phyloP scores from a whole-genome alignment of 768 basidiomycete genomes.

The Xerocomus spinulosus region DNA sequence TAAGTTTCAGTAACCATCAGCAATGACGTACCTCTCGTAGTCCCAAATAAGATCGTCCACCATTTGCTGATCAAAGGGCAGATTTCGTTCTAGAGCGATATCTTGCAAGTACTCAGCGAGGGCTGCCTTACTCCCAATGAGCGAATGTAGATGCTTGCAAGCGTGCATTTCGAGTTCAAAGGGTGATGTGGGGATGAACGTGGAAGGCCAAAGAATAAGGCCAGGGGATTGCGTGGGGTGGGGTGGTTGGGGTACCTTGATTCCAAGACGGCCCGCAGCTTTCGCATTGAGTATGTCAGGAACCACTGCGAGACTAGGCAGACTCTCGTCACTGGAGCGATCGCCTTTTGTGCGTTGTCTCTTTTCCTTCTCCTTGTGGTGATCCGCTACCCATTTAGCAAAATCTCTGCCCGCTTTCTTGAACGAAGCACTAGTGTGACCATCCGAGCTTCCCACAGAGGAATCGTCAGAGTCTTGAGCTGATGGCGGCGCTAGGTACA shows the following conservation, averaged over 20 bases:
- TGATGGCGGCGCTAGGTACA: constrained; percentile 52
- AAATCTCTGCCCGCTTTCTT: constrained; percentile 32
- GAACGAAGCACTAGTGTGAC: constrained; percentile 17
- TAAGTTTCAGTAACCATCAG: constrained; percentile 2
- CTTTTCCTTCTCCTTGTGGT: constrained; percentile 27
- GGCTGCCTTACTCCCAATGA: constrained; percentile 60
- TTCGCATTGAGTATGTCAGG: constrained; percentile 33
- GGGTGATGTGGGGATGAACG: constrained; percentile 54
- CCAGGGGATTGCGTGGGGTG: constrained; percentile 56
- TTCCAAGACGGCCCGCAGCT: constrained; percentile 37
- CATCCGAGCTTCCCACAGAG: constrained; percentile 24
- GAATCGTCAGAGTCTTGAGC: constrained; percentile 17
- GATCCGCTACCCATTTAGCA: constrained; percentile 37
- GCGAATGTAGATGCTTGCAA: constrained; percentile 62
- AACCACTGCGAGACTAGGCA: constrained; percentile 17
- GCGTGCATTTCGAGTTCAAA: constrained; percentile 69
- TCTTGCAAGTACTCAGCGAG: constrained; percentile 46
- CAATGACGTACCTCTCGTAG: constrained; percentile 31
- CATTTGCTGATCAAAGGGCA: constrained; percentile 17
- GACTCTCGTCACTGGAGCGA: constrained; percentile 26
- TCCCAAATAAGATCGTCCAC: constrained; percentile 33
- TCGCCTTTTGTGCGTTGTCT: constrained; percentile 19
- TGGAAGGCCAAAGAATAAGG: constrained; percentile 53
- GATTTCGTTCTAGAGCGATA: constrained; percentile 21
- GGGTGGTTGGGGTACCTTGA: constrained; percentile 16